These are phyloP conservation scores for Silene coronaria DNA, from an alignment of 179 eudicot genomes.

Conservation along the genomic window DNA sequence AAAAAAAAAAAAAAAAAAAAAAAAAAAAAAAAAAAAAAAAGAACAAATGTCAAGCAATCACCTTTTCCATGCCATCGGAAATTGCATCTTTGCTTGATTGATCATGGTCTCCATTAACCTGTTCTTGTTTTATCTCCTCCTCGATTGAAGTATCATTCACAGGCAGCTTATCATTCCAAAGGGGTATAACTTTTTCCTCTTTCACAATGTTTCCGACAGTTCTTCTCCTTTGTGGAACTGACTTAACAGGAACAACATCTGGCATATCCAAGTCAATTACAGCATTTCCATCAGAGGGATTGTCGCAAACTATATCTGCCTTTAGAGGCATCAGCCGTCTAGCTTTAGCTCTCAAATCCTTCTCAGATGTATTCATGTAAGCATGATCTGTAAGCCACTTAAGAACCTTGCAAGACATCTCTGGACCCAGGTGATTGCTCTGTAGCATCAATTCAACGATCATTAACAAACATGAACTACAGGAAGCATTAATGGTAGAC, in stretches of 20 bases:
- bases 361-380: conserved; percentile 40
- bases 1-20: background rate
- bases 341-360: conserved; percentile 42
- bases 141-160: conserved; percentile 31
- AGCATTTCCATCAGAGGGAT: conserved; percentile 37
- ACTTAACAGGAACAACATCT: conserved; percentile 65
- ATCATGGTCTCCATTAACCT: conserved; percentile 28
- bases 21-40: background rate
- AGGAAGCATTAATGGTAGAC: background rate
- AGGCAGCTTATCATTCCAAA: conserved; percentile 27
- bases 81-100: conserved; percentile 29
- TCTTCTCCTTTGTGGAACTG: conserved; percentile 68
- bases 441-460: conserved; percentile 26
- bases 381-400: conserved; percentile 65
- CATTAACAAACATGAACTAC: conserved; percentile 14
- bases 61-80: conserved; percentile 44
- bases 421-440: conserved; percentile 57
- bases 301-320: conserved; percentile 33
- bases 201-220: conserved; percentile 56
- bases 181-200: conserved; percentile 36
- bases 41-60: conserved; percentile 18
- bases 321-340: conserved; percentile 38
- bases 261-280: conserved; percentile 37
- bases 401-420: conserved; percentile 46
- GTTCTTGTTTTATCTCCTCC: conserved; percentile 23